Evolutionary conservation across 2,329 filamentous ascomycete species (phyloP).

Genomic region (Alternaria infectoria): DNA sequence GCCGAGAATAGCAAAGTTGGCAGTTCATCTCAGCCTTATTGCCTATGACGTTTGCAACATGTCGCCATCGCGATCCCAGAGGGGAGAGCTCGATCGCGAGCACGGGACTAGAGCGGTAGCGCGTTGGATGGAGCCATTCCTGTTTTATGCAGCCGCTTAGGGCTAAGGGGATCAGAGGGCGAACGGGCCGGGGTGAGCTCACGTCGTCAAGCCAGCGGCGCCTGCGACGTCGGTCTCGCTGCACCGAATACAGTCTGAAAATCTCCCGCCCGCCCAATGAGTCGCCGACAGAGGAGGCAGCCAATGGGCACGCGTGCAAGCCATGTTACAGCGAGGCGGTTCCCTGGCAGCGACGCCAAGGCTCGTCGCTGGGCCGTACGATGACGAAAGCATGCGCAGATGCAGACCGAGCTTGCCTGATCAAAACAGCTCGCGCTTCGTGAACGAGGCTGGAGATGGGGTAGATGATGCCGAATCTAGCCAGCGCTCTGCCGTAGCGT

Average conservation of each 20-base stretch:
- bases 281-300: conserved; percentile 26
- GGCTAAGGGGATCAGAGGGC: conserved; percentile 31
- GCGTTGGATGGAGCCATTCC: conserved; percentile 34
- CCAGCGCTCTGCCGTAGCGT: no score
- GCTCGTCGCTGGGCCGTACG: conserved; percentile 18
- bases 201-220: conserved; percentile 24
- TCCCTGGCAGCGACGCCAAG: conserved; percentile 40
- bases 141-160: conserved; percentile 40
- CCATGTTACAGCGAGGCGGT: conserved; percentile 27
- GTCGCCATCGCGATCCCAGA: conserved; percentile 37
- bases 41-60: conserved; percentile 40
- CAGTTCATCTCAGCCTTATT: conserved; percentile 29
- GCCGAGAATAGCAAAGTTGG: conserved; percentile 29
- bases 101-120: conserved; percentile 28
- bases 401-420: background rate
- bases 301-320: conserved; percentile 27
- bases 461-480: conserved; percentile 6
- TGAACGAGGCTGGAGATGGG: conserved; percentile 10
- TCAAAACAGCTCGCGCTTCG: conserved; percentile 2
- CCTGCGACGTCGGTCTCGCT: conserved; percentile 38
- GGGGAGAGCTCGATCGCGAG: conserved; percentile 37
- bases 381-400: conserved; percentile 41
- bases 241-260: conserved; percentile 36
- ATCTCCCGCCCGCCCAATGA: conserved; percentile 40
- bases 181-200: conserved; percentile 38